Base-by-base conservation (phyloP, 2,329 filamentous ascomycete genomes). In the Cercospora zeae-maydis region DNA sequence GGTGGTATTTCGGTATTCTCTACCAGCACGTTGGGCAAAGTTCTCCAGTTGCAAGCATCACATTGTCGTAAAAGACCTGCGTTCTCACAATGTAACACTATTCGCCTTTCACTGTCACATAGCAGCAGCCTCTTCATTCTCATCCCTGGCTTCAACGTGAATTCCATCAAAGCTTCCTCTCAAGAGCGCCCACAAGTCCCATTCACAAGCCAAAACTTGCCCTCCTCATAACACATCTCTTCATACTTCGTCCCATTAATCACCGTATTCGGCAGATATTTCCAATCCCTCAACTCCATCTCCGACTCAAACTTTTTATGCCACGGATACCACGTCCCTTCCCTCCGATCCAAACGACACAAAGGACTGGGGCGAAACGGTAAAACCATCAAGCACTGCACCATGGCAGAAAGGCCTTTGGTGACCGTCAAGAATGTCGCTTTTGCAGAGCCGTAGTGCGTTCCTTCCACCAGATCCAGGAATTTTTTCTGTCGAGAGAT, bases 331-430 rank as follows among this genome's bases (percentile, higher is more conserved):
- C 53, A 56, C 13, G 53, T 56, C 33, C 34, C 53, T 27, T 56
- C 53, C 21, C 53, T 37, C 10, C 56, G 56, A 37, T 59, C 56
- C 14, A 34, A 52, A 11, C 56, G 27, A 24, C 56, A 59, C 19
- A 24, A n/a, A 3, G 56, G 56, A 21, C 42, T 51, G 1, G 56
- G 56, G 10, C 56, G 42, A 19, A 33, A 37, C 14, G 39, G 39
- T 9, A 31, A 4, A 11, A 59, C 30, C 56, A 59, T 59, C 27
- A 59, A 27, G 27, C 56, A 59, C 8, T 51, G 42, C 42, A 59
- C 36, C 27, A 34, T 45, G 4, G 42, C 42, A 5, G 42, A 19
- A 3, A 59, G 19, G 6, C 31, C 42, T 33, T 51, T 34, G 27
- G 47, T 21, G 8, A 59, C 4, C 4, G 42, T 52, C 42, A 49